A percentile compares a stretch with the other conserved stretches of the same genome.
Conservation (phyloP, 345 rosid species). For the Pugionium dolabratum region DNA sequence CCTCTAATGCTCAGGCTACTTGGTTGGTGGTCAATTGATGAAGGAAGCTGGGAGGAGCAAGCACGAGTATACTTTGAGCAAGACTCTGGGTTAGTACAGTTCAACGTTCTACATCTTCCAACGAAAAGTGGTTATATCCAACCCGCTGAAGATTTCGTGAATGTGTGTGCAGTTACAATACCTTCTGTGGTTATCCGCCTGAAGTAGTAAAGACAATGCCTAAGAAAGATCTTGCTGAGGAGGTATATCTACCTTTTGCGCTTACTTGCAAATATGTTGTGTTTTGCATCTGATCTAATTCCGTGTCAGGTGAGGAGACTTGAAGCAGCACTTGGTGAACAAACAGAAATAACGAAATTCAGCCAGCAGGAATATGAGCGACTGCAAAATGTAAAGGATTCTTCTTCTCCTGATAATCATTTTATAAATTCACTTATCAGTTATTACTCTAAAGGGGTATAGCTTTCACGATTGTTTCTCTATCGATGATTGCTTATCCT, state of each 20-base stretch:
- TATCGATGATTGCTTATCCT: slow-evolving; percentile 1
- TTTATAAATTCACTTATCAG: too few species aligned
- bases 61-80: slow-evolving; percentile 71
- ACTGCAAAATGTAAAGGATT: slow-evolving; percentile 73
- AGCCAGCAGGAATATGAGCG: slow-evolving; percentile 94
- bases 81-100: slow-evolving; percentile 61
- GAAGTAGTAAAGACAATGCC: slow-evolving; percentile 97
- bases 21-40: slow-evolving; percentile 99
- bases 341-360: slow-evolving; percentile 79
- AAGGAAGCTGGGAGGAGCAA: slow-evolving; percentile 92
- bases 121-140: slow-evolving; percentile 6
- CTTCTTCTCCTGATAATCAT: too few species aligned
- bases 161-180: slow-evolving; percentile 67
- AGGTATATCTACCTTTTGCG: slow-evolving; percentile 48
- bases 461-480: neutral
- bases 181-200: slow-evolving; percentile 92
- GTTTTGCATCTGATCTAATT: neutral
- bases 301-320: slow-evolving; percentile 86
- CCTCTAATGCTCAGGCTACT: slow-evolving; percentile 55
- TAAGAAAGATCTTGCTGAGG: slow-evolving; percentile 90
- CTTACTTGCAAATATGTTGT: too few species aligned
- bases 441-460: slow-evolving; percentile 7
- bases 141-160: slow-evolving; percentile 20
- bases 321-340: slow-evolving; percentile 98
- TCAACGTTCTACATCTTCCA: neutral